Percentiles rank a stretch among this genome's conserved stretches.
Evolutionary conservation across 2,329 filamentous ascomycete species (phyloP).

Genomic region (Rutstroemia sydowiana): DNA sequence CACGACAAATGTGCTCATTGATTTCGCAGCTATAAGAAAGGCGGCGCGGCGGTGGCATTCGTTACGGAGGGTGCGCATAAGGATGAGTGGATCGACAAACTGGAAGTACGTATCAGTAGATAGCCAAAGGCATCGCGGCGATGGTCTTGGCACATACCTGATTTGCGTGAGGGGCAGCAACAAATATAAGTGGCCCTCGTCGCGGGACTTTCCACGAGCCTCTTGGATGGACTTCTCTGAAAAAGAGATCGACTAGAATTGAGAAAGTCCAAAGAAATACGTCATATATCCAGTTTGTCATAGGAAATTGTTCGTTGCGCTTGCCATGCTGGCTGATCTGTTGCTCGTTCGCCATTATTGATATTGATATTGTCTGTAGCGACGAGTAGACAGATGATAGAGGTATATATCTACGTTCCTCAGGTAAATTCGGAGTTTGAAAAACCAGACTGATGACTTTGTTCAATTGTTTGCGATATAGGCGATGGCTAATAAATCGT

Average conservation of each 20-base stretch:
- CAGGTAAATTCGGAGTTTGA: too few species aligned
- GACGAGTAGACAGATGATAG: background rate
- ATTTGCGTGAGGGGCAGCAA: slow-evolving; percentile 94
- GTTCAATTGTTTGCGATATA: too few species aligned
- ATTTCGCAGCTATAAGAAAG: slow-evolving; percentile 91
- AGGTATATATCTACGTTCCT: background rate
- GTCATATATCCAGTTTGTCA: slow-evolving; percentile 59
- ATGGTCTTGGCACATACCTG: slow-evolving; percentile 49
- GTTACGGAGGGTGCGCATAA: slow-evolving; percentile 79
- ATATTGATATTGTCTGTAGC: background rate
- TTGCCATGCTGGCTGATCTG: slow-evolving; percentile 12
- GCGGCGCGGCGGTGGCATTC: slow-evolving; percentile 85
- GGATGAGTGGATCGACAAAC: slow-evolving; percentile 92
- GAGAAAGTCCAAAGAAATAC: slow-evolving; percentile 70
- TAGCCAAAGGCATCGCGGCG: background rate
- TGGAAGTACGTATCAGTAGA: slow-evolving; percentile 32
- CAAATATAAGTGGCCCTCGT: slow-evolving; percentile 84
- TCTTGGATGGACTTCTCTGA: slow-evolving; percentile 91
- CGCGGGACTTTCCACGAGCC: slow-evolving; percentile 92
- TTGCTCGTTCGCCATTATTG: slow-evolving; percentile 8
- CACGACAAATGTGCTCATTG: slow-evolving; percentile 82
- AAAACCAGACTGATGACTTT: too few species aligned
- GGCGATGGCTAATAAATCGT: too few species aligned
- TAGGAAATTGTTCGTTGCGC: slow-evolving; percentile 12
- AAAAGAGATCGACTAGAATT: slow-evolving; percentile 90